A percentile compares a stretch with the other conserved stretches of the same genome.
phyloP scores from a whole-genome alignment of 495 filamentous ascomycete species.

The Trichoderma gamsii region DNA sequence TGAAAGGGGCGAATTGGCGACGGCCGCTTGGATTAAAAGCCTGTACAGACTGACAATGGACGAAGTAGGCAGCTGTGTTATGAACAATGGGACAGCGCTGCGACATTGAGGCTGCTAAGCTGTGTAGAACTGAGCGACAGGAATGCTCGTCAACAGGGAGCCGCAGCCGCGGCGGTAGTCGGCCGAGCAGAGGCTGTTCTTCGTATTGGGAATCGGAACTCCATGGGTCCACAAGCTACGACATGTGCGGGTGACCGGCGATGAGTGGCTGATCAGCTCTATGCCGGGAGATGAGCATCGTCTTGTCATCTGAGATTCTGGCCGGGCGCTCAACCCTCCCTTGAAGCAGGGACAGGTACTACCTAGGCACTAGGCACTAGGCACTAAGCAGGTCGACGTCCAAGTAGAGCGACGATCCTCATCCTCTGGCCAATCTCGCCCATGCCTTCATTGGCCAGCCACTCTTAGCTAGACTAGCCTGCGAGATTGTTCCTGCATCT shows the following conservation, averaged over 20 bases:
- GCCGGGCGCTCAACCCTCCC: not conserved
- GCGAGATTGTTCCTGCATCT: conserved; percentile 12
- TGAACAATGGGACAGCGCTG: not conserved
- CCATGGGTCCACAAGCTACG: not conserved
- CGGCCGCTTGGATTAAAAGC: too few relatives aligned
- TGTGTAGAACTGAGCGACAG: not conserved
- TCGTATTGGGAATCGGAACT: conserved; percentile 1
- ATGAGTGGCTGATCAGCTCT: conserved; percentile 5
- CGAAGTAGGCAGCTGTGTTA: not conserved
- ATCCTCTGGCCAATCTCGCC: conserved; percentile 4
- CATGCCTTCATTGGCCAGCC: not conserved
- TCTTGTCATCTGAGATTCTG: conserved; percentile 6
- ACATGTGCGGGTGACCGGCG: not conserved
- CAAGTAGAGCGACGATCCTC: not conserved
- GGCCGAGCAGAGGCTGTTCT: not conserved
- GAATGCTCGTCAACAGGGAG: not conserved
- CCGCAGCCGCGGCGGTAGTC: not conserved
- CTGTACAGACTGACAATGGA: not conserved
- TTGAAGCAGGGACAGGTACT: not conserved
- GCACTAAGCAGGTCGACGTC: not conserved
- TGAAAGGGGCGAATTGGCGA: not conserved
- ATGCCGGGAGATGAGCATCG: conserved; percentile 6
- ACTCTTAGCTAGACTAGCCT: not conserved
- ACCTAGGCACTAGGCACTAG: too few relatives aligned
- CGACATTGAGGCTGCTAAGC: conserved; percentile 7